A percentile compares a stretch with the other conserved stretches of the same genome.
Evolutionary conservation across 768 basidiomycete genomes (phyloP).

Genomic region (Tephrocybe sp.): DNA sequence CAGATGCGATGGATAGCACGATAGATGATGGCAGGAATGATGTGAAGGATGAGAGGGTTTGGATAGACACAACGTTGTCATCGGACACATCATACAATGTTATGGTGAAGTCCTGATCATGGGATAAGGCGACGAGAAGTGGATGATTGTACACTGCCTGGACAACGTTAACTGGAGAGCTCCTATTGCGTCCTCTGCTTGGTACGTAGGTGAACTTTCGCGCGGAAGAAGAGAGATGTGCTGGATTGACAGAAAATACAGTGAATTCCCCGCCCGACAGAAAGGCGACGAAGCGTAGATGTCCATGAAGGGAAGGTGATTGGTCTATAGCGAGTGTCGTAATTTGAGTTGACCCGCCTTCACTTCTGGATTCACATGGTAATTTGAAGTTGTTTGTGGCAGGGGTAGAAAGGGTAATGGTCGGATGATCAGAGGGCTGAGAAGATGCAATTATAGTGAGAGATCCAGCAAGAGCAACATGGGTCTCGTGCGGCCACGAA

Average conservation of each 20-base stretch:
- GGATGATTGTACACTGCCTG: conserved; percentile 79
- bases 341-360: conserved; percentile 37
- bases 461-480: conserved; percentile 58
- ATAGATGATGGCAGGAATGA: conserved; percentile 78
- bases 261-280: conserved; percentile 68
- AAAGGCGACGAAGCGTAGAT: conserved; percentile 54
- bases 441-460: conserved; percentile 59
- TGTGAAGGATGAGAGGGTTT: conserved; percentile 73
- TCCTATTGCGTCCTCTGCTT: conserved; percentile 33
- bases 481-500: conserved; percentile 23
- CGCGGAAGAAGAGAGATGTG: conserved; percentile 37
- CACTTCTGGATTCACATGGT: conserved; percentile 37
- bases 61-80: conserved; percentile 49
- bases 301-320: conserved; percentile 48
- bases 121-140: conserved; percentile 67
- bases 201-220: conserved; percentile 51
- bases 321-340: conserved; percentile 75
- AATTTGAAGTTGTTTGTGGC: conserved; percentile 35
- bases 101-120: conserved; percentile 51
- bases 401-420: conserved; percentile 36
- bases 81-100: conserved; percentile 69
- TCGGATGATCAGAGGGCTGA: conserved; percentile 29
- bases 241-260: conserved; percentile 53
- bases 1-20: conserved; percentile 65
- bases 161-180: conserved; percentile 46